Base-by-base conservation (phyloP, 2,329 filamentous ascomycete genomes). In the Periconia sp. region DNA sequence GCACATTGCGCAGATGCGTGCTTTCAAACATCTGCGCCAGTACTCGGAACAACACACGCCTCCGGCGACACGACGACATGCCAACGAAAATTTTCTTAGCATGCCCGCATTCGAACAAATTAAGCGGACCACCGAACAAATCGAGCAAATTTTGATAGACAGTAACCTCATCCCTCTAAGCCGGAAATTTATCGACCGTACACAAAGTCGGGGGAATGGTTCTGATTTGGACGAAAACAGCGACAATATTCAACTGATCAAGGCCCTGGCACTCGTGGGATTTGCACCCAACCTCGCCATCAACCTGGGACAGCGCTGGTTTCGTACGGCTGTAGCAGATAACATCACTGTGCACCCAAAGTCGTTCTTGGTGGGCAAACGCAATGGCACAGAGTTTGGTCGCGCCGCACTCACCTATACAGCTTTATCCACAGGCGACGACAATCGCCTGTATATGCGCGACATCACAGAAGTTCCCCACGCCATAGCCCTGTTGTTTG, bases 221-320 rank as follows among this genome's bases (percentile, higher is more conserved):
- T 13, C 11, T n/a, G 41, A 41, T 11, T 31, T 53, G 14, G 48
- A 53, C 31, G 41, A 19, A 31, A 53, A 49, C 17, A 49, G 45
- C 19, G 18, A 33, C 14, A 53, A 53, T 23, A 10, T 45, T 1
- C 31, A 35, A 18, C 41, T 53, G 5, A 30, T 53, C 33, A 53
- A 53, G 35, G 47, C 45, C 13, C 45, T 53, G 7, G 30, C 47
- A 18, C 18, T 49, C 17, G 50, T 44, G 6, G 50, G 50, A 10
- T 30, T 53, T 41, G 47, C 47, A 14, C 50, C 50, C 15, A 53
- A 53, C 27, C 35, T 53, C 20, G 45, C 41, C 8, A 11, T 47
- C 48, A 18, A 33, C 13, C 9, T 23, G 6, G 17, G 15, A 6
- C 9, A 31, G 15, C 47, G 46, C 30, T 41, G 27, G 27, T 49